Evolutionary conservation across 805 yeast genomes (phyloP).

Genomic region (Metschnikowia anglica): DNA sequence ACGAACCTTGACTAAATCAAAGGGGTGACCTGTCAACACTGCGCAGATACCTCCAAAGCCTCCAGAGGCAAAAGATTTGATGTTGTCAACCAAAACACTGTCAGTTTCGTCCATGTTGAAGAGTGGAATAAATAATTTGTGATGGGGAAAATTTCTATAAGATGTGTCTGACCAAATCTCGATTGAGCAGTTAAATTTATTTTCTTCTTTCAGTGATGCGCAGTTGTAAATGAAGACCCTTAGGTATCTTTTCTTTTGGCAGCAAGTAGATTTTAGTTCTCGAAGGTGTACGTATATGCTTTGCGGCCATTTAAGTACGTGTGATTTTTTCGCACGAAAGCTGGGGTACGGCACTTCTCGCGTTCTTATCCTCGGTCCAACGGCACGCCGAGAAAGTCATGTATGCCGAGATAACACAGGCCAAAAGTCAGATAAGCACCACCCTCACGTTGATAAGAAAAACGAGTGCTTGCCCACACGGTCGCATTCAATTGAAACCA

Average conservation of each 20-base stretch:
- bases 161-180: too few relatives aligned
- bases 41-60: slow-evolving; percentile 98
- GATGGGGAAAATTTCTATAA: neutral
- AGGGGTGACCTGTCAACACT: slow-evolving; percentile 94
- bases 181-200: too few relatives aligned
- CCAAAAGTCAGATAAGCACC: neutral
- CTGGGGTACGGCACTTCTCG: slow-evolving; percentile 15
- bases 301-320: slow-evolving; percentile 5
- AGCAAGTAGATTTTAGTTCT: neutral
- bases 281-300: slow-evolving; percentile 4
- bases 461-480: too few relatives aligned
- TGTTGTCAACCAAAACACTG: slow-evolving; percentile 63
- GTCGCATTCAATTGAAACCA: too few relatives aligned
- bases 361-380: slow-evolving; percentile 13
- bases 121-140: neutral
- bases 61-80: slow-evolving; percentile 86
- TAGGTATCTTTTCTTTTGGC: too few relatives aligned
- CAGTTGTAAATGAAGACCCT: too few relatives aligned
- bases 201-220: too few relatives aligned
- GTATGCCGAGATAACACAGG: slow-evolving; percentile 6
- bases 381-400: slow-evolving; percentile 6
- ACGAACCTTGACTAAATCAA: slow-evolving; percentile 88
- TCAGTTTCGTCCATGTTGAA: slow-evolving; percentile 44
- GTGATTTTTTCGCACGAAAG: slow-evolving; percentile 13
- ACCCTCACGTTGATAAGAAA: neutral